Conservation (phyloP, 257 asterid genomes). For the Rehmannia glutinosa region DNA sequence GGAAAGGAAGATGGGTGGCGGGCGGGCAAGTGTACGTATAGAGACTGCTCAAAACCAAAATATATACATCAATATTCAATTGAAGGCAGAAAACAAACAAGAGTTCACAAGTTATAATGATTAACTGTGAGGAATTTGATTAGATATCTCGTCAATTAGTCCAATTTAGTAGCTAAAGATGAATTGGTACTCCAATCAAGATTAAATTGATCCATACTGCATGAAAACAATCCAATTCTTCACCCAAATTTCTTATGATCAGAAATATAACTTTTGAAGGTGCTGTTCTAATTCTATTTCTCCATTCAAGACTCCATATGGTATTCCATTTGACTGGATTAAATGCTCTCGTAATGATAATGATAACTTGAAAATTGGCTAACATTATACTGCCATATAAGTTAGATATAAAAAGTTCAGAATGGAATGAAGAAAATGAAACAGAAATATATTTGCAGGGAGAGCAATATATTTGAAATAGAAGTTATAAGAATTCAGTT, state of each 20-base stretch:
- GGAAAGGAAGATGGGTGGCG: conserved; percentile 93
- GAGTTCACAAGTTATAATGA: conserved; percentile 1
- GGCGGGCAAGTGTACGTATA: conserved; percentile 89
- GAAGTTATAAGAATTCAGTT: neutral
- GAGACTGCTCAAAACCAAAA: conserved; percentile 60
- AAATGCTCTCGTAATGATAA: neutral
- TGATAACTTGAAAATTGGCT: neutral
- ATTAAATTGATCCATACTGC: neutral
- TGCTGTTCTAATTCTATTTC: neutral
- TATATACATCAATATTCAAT: conserved; percentile 8
- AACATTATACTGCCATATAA: neutral
- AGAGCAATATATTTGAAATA: neutral
- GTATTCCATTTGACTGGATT: neutral
- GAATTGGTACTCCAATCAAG: neutral
- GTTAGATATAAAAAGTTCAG: neutral
- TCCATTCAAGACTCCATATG: neutral
- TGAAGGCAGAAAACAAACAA: neutral
- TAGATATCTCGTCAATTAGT: neutral
- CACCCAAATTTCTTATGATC: neutral
- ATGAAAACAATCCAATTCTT: neutral
- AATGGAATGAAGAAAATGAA: neutral
- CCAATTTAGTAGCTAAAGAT: neutral
- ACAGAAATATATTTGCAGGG: neutral
- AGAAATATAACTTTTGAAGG: neutral
- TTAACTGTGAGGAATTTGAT: conserved; percentile 2